phyloP scores from a whole-genome alignment of 495 filamentous ascomycete species.

The Pseudoneurospora amorphoporcata region DNA sequence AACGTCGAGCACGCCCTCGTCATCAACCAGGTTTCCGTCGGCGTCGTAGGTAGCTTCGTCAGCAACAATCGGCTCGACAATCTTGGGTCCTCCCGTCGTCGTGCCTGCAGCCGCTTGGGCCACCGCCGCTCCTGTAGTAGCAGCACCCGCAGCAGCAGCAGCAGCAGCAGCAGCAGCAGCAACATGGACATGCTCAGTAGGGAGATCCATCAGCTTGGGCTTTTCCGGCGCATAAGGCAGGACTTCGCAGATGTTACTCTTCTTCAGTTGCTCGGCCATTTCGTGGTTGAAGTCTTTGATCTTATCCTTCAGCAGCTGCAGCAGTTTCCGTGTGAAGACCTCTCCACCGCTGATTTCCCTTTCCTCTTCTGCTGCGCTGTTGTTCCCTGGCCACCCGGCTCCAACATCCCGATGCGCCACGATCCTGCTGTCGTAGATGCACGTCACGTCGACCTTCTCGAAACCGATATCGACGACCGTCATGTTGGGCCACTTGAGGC shows the following conservation, averaged over 20 bases:
- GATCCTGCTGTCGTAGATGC: conserved; percentile 67
- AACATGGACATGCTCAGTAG: conserved; percentile 50
- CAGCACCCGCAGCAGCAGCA: conserved; percentile 35
- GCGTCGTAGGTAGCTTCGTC: conserved; percentile 44
- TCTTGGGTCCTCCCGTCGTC: conserved; percentile 21
- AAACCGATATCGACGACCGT: conserved; percentile 84
- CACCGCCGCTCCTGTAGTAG: conserved; percentile 17
- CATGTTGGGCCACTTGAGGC: conserved; percentile 62
- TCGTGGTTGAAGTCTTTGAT: conserved; percentile 55
- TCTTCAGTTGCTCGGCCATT: conserved; percentile 94
- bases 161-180: conserved; percentile 37
- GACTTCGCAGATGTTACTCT: conserved; percentile 79
- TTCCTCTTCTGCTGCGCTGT: conserved; percentile 45
- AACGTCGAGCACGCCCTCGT: conserved; percentile 86
- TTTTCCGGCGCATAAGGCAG: conserved; percentile 53
- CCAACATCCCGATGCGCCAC: conserved; percentile 31
- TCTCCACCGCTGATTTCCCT: conserved; percentile 74
- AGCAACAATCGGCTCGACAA: conserved; percentile 20
- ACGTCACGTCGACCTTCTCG: conserved; percentile 84
- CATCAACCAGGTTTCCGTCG: conserved; percentile 40
- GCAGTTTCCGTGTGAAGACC: conserved; percentile 69
- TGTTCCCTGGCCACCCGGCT: conserved; percentile 9
- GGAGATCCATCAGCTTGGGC: conserved; percentile 42
- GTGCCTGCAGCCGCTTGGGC: conserved; percentile 8
- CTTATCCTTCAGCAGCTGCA: conserved; percentile 55